Base-by-base conservation (phyloP, 139 green algal genomes). In the Ettlia oleoabundans region DNA sequence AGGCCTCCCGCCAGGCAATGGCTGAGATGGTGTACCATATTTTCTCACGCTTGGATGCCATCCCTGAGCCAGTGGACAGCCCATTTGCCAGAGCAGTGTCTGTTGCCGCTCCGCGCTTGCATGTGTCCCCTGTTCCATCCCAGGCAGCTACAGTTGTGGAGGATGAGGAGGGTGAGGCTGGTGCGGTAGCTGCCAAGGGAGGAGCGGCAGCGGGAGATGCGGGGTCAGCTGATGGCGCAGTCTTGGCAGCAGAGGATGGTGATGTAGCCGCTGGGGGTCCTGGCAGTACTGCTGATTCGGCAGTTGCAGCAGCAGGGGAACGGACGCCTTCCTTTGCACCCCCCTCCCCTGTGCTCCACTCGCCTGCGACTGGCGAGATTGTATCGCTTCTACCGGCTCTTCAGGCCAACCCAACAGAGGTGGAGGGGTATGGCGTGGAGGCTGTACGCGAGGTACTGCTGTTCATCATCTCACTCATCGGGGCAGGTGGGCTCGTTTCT, bases 1-100 rank as follows among this genome's bases (percentile, higher is more conserved):
- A 94, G 61, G 90, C 89, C 21, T 91, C 87, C 7, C 83, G 90
- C 1, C 72, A 89, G 70, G 85, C 91, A 3, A 89, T 95, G 87
- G 70, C 76, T 1, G 90, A 94, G 55, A 86, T 95, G 72, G 90
- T 94, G 24, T 64, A 71, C 22, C 53, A 81, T 1, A 85, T 95
- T 24, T 95, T 95, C 64, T 82, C 76, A 21, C 77, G 86, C 1
- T 52, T 95, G 52, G 82, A 78, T 18, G 75, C 58, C 28, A 82
- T 92, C 24, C 63, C 84, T 0, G 75, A 84, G 32, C 76, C 76
- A 1, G 28, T 61, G 38, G 40, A 41, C 41, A 72, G 75, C 75
- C 75, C 75, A 1, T 81, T 73, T 35, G 75, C 58, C 7, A n/a
- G 33, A 22, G 40, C 75, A 7, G 58, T n/a, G 38, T 52, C 75